These are phyloP conservation scores for Verticillium nubilum DNA, from an alignment of 2,329 filamentous ascomycete species.

Conservation along the genomic window DNA sequence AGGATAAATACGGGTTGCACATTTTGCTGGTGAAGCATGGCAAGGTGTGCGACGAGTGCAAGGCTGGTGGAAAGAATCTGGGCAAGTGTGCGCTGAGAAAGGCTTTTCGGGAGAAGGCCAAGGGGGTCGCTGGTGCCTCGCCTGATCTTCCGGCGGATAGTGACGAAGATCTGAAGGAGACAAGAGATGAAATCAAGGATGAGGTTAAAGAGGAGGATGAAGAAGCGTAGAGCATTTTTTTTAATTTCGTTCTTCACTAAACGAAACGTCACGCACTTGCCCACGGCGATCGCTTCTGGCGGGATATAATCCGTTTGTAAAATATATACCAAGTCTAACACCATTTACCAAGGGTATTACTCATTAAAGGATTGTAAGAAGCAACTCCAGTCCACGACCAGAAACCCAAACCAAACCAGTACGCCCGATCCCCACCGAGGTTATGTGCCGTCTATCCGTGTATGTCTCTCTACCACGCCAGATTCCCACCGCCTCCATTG, in stretches of 20 bases:
- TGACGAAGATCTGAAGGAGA: not conserved
- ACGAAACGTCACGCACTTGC: too few relatives aligned
- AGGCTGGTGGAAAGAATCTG: constrained; percentile 32
- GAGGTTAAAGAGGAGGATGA: not conserved
- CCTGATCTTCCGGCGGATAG: not conserved
- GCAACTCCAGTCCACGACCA: not conserved
- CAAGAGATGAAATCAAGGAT: not conserved
- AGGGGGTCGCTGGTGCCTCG: constrained; percentile 20
- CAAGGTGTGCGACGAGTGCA: constrained; percentile 37
- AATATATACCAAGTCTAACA: not conserved
- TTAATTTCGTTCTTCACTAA: not conserved
- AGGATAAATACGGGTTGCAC: constrained; percentile 45
- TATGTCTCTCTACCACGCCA: not conserved
- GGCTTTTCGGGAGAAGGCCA: constrained; percentile 26
- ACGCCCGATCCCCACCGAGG: not conserved
- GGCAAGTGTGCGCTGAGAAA: constrained; percentile 34
- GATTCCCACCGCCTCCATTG: not conserved
- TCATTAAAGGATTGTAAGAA: not conserved
- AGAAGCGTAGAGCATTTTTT: too few relatives aligned
- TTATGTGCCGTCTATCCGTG: not conserved
- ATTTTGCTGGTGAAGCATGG: constrained; percentile 44
- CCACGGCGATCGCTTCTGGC: too few relatives aligned
- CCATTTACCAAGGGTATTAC: not conserved
- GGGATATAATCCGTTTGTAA: not conserved
- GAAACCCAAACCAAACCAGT: not conserved